Percentiles rank a stretch among this genome's conserved stretches.
Evolutionary conservation across 1,284 basidiomycete species (phyloP).

Genomic region (Pisolithus thermaeus): DNA sequence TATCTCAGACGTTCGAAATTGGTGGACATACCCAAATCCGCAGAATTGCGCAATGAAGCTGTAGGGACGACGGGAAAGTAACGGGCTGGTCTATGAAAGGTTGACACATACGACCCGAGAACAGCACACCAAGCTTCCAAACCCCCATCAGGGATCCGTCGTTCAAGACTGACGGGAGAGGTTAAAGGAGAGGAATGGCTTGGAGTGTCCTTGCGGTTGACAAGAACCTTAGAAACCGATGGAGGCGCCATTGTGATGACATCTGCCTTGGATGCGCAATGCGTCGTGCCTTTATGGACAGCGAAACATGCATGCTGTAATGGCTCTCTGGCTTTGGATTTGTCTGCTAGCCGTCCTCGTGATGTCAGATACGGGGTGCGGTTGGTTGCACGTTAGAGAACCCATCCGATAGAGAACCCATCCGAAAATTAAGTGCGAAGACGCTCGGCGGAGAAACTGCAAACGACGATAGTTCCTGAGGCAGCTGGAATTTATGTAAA

Average conservation of each 20-base stretch:
- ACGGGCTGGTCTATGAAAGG: background rate
- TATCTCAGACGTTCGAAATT: background rate
- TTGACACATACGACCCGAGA: slow-evolving; percentile 20
- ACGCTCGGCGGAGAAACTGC: too few relatives aligned
- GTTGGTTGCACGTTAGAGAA: background rate
- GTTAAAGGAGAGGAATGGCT: background rate
- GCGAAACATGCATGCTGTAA: background rate
- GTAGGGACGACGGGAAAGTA: background rate
- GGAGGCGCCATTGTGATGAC: background rate
- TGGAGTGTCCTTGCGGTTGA: background rate
- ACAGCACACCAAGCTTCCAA: slow-evolving; percentile 25
- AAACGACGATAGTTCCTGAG: too few relatives aligned
- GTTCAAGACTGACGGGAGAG: background rate
- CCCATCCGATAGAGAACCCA: too few relatives aligned
- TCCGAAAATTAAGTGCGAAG: background rate
- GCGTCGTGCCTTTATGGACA: background rate
- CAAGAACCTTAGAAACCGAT: background rate
- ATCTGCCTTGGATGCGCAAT: background rate
- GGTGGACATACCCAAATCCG: slow-evolving; percentile 16
- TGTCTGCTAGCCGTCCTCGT: too few relatives aligned
- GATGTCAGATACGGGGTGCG: too few relatives aligned
- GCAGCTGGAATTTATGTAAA: too few relatives aligned
- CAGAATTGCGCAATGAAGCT: slow-evolving; percentile 27
- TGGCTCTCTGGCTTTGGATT: too few relatives aligned
- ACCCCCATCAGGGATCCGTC: slow-evolving; percentile 21